Evolutionary conservation across 495 filamentous ascomycete genomes (phyloP).

Genomic region (Bathelium albidoporum): DNA sequence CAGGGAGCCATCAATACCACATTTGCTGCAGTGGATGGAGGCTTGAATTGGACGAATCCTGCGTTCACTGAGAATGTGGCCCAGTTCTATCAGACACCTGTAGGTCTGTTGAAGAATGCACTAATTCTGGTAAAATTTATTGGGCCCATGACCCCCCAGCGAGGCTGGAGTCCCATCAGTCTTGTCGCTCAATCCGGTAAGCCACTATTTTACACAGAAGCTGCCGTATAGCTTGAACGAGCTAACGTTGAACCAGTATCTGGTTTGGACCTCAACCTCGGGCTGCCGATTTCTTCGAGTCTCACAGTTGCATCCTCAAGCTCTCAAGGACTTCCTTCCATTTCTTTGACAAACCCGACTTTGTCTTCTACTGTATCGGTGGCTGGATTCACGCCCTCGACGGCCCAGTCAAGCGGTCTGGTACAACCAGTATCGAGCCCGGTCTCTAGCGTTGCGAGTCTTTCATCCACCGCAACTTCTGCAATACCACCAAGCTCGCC

Average conservation of each 20-base stretch:
- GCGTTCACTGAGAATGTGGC: constrained; percentile 17
- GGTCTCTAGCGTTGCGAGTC: not conserved
- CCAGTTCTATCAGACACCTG: constrained; percentile 13
- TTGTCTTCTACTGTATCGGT: too few species aligned
- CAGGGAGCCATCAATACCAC: constrained; percentile 9
- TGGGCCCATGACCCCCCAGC: constrained; percentile 1
- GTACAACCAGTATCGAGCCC: not conserved
- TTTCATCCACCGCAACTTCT: not conserved
- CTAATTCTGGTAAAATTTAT: constrained; percentile 14
- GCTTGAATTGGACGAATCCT: constrained; percentile 15
- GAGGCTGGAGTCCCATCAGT: constrained; percentile 11
- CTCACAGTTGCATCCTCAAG: not conserved
- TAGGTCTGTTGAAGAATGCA: constrained; percentile 8
- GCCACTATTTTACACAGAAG: not conserved
- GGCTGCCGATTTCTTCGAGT: not conserved
- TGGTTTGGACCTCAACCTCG: not conserved
- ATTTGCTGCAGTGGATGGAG: constrained; percentile 8
- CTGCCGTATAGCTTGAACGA: not conserved
- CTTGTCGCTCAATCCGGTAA: constrained; percentile 9
- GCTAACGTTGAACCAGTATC: not conserved
- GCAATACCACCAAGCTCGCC: not conserved
- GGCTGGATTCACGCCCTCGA: not conserved
- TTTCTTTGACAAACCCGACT: not conserved
- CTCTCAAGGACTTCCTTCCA: not conserved
- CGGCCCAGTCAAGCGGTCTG: not conserved